Evolutionary conservation across 495 filamentous ascomycete genomes (phyloP), one percentile per base, ranked within the genome.

Genomic region (Pyrenopolyporus hunteri): DNA sequence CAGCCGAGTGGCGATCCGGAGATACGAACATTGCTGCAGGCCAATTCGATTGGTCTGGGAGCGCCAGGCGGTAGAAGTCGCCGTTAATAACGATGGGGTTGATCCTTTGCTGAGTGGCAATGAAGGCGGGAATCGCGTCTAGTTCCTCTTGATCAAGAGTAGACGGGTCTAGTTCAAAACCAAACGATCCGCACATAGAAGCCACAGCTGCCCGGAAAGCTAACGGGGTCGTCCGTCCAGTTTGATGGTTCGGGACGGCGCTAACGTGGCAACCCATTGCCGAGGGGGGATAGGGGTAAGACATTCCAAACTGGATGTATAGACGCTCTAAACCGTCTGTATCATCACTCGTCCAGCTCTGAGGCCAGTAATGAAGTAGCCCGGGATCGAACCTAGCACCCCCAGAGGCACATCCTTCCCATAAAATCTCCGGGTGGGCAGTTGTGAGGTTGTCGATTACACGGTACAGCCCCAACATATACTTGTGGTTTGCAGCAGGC

Each of bases 261-360:
- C 80, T 83, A 29, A 85, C 65, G 57, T 85, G 82, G 9, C 78
- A 80, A n/a, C 79, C 80, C 81, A 85, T 85, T 0, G 82, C 73
- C 10, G 76, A 79, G 0, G 82, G 74, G 0, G 82, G 82, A 66
- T 83, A 85, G 0, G 73, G 80, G 10, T 82, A 71, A 0, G 81
- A 82, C 0, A 79, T 82, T 6, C 82, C 82, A 31, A 84, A 68
- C 26, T 85, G 82, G 57, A 85, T 85, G n/a, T 70, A 65, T 19
- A 85, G 70, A 10, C 81, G 77, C 36, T 81, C 74, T 1, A 82
- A 62, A 2, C 75, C 81, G 50, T 85, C 82, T 13, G 81, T 85
- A 59, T 85, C 72, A 32, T 85, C 82, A 0, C 78, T 82, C 0
- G 82, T 81, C 82, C 82, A 85, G 63, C 78, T 76, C 62, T 85